phyloP scores from a whole-genome alignment of 371 early-diverging fungal species.

The Polyrhizophydium stewartii region DNA sequence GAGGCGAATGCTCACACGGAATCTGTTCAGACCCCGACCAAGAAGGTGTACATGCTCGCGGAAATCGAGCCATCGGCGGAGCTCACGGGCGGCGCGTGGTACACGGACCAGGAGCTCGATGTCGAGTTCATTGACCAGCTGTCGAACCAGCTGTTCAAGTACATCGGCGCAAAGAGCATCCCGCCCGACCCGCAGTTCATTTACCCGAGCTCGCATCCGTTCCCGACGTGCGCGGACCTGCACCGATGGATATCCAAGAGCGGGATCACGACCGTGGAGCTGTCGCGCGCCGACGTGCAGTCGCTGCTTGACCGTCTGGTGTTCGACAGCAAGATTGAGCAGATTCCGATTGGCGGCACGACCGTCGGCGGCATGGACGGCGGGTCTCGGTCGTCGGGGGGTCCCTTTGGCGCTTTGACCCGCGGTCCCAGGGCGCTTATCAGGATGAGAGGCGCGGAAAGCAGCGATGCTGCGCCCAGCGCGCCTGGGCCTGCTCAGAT shows the following conservation, averaged over 20 bases:
- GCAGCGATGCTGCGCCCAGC: no score
- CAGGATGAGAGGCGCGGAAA: constrained; percentile 57
- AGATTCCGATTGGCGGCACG: constrained; percentile 3
- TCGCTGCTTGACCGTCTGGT: constrained; percentile 80
- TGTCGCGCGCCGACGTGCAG: constrained; percentile 72
- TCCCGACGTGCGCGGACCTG: constrained; percentile 71
- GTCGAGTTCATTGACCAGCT: constrained; percentile 88
- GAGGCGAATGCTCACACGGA: no score
- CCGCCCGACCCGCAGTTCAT: constrained; percentile 7
- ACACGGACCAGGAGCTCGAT: constrained; percentile 95
- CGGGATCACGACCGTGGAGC: constrained; percentile 67
- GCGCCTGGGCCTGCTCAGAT: no score
- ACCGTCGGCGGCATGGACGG: no score
- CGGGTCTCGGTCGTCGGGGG: no score
- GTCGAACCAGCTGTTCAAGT: constrained; percentile 68
- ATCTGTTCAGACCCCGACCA: constrained; percentile 64
- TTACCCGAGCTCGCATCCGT: constrained; percentile 24
- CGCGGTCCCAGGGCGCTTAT: no score
- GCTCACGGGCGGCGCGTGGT: constrained; percentile 97
- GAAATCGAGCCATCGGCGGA: constrained; percentile 87
- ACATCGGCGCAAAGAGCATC: constrained; percentile 48
- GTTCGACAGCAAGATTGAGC: constrained; percentile 72
- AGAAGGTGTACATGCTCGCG: constrained; percentile 92
- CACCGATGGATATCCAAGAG: constrained; percentile 65
- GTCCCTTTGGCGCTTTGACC: no score